Evolutionary conservation across 108 stramenopile species (phyloP).

Genomic region (Cyclotella distinguenda): DNA sequence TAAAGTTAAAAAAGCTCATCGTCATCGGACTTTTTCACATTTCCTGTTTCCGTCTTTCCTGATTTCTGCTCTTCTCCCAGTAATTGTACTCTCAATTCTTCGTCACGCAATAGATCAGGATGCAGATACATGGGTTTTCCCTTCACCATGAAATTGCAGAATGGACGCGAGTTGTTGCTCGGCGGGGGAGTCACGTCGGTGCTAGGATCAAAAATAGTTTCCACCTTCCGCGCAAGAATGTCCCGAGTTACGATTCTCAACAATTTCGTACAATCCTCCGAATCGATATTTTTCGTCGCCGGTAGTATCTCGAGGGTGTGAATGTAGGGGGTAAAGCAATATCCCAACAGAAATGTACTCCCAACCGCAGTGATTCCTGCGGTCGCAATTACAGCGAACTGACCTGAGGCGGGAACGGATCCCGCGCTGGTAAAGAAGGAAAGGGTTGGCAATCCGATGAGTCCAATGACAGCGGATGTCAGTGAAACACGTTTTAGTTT

Average conservation of each 20-base stretch:
- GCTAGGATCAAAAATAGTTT: slow-evolving; percentile 71
- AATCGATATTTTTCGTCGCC: background rate
- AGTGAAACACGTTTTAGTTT: slow-evolving; percentile 77
- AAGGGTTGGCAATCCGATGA: slow-evolving; percentile 69
- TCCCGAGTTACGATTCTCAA: slow-evolving; percentile 67
- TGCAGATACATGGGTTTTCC: slow-evolving; percentile 71
- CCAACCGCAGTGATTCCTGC: slow-evolving; percentile 68
- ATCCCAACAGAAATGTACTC: slow-evolving; percentile 70
- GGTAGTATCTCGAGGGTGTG: slow-evolving; percentile 56
- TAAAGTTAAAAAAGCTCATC: slow-evolving; percentile 57
- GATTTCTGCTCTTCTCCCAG: slow-evolving; percentile 37
- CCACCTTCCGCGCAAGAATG: slow-evolving; percentile 56
- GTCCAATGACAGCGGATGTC: slow-evolving; percentile 61
- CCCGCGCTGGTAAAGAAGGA: slow-evolving; percentile 49
- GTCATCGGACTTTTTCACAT: slow-evolving; percentile 41
- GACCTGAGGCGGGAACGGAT: slow-evolving; percentile 60
- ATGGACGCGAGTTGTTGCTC: slow-evolving; percentile 60
- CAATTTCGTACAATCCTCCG: slow-evolving; percentile 1
- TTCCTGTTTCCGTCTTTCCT: slow-evolving; percentile 15
- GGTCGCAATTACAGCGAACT: slow-evolving; percentile 65
- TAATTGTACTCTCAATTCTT: slow-evolving; percentile 48
- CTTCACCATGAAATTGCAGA: slow-evolving; percentile 81
- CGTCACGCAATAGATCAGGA: slow-evolving; percentile 63
- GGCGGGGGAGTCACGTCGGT: slow-evolving; percentile 55
- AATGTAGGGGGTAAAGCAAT: slow-evolving; percentile 84